Conservation (phyloP, 768 basidiomycete species). For the Pleurotus platypus region DNA sequence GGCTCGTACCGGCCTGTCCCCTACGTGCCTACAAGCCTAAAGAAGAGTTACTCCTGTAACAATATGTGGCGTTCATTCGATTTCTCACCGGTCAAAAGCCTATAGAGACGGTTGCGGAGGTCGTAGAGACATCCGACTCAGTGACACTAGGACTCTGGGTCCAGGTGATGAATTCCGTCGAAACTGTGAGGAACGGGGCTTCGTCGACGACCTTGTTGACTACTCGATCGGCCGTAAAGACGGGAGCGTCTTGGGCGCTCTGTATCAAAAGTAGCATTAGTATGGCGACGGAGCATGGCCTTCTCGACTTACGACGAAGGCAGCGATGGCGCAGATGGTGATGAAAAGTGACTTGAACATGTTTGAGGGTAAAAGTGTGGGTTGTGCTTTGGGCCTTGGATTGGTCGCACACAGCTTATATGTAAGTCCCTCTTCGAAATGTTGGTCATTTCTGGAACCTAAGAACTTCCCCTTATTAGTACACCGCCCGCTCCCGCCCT, state of each 20-base stretch:
- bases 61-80: no score
- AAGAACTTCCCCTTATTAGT: no score
- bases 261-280: background rate
- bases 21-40: no score
- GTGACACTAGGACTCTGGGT: background rate
- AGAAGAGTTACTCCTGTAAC: no score
- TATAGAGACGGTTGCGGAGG: no score
- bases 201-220: background rate
- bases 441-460: no score
- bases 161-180: background rate
- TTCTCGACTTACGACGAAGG: background rate
- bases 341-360: background rate
- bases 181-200: background rate
- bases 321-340: background rate
- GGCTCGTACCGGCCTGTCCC: no score
- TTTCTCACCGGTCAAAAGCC: no score
- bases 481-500: no score
- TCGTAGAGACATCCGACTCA: background rate
- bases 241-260: background rate
- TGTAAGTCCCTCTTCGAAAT: background rate
- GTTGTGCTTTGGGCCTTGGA: background rate
- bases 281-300: no score
- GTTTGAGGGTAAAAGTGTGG: background rate
- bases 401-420: background rate
- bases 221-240: background rate